Conservation (phyloP, 352 stramenopile genomes). For the Pythium periplocum region DNA sequence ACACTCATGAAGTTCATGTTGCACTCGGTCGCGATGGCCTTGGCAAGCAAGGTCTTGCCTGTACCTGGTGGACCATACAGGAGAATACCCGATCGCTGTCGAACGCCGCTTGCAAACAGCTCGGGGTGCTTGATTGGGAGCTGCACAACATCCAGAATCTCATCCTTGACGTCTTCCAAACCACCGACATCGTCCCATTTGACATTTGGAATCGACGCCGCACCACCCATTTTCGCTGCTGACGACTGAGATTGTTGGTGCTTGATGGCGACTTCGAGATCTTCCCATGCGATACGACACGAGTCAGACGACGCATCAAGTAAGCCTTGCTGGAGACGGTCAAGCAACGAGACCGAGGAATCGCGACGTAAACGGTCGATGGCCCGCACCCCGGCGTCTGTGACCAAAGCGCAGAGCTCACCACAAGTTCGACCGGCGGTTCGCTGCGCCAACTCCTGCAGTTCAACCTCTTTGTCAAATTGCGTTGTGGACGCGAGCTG, state of each 20-base stretch:
- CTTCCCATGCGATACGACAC: conserved; percentile 30
- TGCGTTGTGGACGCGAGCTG: conserved; percentile 29
- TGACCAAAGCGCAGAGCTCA: conserved; percentile 60
- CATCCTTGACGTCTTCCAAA: conserved; percentile 97
- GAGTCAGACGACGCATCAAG: conserved; percentile 14
- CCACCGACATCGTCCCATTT: conserved; percentile 98
- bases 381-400: conserved; percentile 45
- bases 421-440: conserved; percentile 73
- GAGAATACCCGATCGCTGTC: conserved; percentile 77
- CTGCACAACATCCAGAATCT: conserved; percentile 90
- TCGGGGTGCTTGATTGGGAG: conserved; percentile 81
- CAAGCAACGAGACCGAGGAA: conserved; percentile 14
- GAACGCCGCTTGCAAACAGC: conserved; percentile 70
- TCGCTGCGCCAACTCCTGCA: conserved; percentile 54
- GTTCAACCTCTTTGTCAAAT: conserved; percentile 42
- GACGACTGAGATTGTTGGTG: conserved; percentile 65
- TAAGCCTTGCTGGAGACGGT: conserved; percentile 13
- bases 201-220: conserved; percentile 89
- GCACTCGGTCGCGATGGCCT: conserved; percentile 95
- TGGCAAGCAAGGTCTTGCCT: conserved; percentile 94
- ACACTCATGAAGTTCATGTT: conserved; percentile 95
- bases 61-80: conserved; percentile 84
- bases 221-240: conserved; percentile 52
- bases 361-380: conserved; percentile 39
- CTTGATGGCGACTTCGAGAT: conserved; percentile 56